Evolutionary conservation across 192 early-diverging fungal species (phyloP).

Genomic region (Borealophlyctis nickersoniae): DNA sequence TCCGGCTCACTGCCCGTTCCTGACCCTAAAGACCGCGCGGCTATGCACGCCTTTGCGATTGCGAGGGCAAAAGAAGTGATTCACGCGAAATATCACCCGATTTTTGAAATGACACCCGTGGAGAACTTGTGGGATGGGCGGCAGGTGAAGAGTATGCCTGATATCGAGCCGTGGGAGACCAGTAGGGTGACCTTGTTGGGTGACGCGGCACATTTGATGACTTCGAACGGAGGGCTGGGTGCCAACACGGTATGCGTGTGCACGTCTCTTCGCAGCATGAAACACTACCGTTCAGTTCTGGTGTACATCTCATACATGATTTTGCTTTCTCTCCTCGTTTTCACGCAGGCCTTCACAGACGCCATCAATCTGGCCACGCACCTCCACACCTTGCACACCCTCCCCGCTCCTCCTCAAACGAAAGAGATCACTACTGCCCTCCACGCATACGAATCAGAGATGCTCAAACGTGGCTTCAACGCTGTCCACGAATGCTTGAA

Average conservation of each 20-base stretch:
- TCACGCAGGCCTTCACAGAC: slow-evolving; percentile 13
- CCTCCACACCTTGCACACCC: neutral
- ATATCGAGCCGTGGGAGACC: neutral
- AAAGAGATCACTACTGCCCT: neutral
- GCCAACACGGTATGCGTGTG: slow-evolving; percentile 10
- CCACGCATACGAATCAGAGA: slow-evolving; percentile 1
- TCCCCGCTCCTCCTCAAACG: neutral
- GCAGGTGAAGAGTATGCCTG: neutral
- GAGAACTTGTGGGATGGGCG: neutral
- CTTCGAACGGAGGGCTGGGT: slow-evolving; percentile 17
- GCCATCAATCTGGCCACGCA: slow-evolving; percentile 15
- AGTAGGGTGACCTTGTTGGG: slow-evolving; percentile 14
- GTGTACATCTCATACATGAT: neutral
- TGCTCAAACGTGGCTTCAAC: slow-evolving; percentile 4
- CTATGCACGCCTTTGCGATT: neutral
- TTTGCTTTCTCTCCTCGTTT: neutral
- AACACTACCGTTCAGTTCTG: no score
- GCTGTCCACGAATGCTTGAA: neutral
- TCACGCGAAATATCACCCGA: neutral
- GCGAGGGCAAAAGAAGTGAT: neutral
- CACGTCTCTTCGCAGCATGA: neutral
- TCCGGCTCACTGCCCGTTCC: neutral
- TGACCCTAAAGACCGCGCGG: neutral
- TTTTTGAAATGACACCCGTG: neutral
- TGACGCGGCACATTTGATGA: slow-evolving; percentile 21